phyloP scores from a whole-genome alignment of 139 green algal species.

The Asterochloris sp. region DNA sequence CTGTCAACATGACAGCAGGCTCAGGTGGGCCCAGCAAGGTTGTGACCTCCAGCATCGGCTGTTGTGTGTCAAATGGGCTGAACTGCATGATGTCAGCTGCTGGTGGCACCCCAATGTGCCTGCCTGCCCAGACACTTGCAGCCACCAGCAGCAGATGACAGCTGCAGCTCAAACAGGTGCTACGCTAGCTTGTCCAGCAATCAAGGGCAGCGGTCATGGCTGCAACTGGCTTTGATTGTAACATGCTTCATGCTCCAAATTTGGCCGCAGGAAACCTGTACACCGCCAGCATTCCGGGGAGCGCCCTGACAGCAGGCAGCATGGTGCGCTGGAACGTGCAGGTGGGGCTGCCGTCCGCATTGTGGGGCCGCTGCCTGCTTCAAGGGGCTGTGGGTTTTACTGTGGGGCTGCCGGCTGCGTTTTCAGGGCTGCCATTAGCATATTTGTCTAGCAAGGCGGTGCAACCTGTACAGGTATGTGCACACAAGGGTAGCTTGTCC shows the following conservation, averaged over 20 bases:
- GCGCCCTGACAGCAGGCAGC: slow-evolving; percentile 27
- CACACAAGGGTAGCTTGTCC: neutral
- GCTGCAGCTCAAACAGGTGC: neutral
- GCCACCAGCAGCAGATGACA: neutral
- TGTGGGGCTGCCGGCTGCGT: neutral
- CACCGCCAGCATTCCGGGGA: slow-evolving; percentile 31
- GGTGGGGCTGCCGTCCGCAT: slow-evolving; percentile 14
- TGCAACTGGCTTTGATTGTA: too few relatives aligned
- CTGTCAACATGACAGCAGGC: neutral
- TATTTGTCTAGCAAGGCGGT: neutral
- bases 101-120: neutral
- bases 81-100: slow-evolving; percentile 27
- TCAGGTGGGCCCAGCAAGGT: slow-evolving; percentile 12
- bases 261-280: neutral
- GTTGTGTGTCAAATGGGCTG: slow-evolving; percentile 16
- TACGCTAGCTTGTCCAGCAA: neutral
- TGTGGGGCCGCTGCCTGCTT: neutral
- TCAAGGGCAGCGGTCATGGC: neutral
- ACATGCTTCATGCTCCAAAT: too few relatives aligned
- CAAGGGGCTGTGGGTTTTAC: neutral
- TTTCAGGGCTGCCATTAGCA: neutral
- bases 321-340: slow-evolving; percentile 44
- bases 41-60: neutral
- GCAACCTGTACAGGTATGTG: too few relatives aligned
- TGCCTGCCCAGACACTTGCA: neutral